These are phyloP conservation scores for Plasmodium falciparum DNA, from an alignment of 169 alveolate genomes.

Conservation along the genomic window DNA sequence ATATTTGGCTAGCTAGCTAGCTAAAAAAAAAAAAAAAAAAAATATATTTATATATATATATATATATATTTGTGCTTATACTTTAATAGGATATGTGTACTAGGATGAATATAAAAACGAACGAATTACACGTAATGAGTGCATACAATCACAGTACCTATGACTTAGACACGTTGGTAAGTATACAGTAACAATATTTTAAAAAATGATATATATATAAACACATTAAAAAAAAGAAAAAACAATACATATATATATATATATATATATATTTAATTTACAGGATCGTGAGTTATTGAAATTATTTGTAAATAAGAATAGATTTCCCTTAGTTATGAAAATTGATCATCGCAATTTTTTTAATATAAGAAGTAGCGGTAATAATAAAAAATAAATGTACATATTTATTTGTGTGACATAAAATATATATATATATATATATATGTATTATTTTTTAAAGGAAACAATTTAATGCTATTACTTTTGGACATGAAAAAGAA, in stretches of 20 bases:
- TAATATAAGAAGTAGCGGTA: constrained; percentile 66
- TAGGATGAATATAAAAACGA: constrained; percentile 13
- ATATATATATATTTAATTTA: constrained; percentile 3
- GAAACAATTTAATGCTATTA: constrained; percentile 61
- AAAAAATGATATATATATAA: neutral
- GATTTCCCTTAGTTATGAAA: constrained; percentile 60
- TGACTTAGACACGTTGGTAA: constrained; percentile 22
- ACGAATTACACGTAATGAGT: constrained; percentile 27
- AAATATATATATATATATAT: neutral
- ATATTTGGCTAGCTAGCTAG: neutral
- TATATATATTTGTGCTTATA: neutral
- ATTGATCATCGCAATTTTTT: constrained; percentile 51
- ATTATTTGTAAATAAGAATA: constrained; percentile 47
- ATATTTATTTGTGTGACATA: neutral
- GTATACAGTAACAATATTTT: neutral
- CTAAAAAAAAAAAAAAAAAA: neutral
- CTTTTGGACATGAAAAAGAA: constrained; percentile 40
- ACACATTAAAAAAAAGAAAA: neutral
- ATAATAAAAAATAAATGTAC: neutral
- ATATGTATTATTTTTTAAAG: constrained; percentile 15
- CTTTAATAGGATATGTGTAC: constrained; percentile 22
- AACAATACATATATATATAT: neutral
- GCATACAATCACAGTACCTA: constrained; percentile 14
- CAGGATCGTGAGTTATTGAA: constrained; percentile 40
- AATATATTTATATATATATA: neutral